These are phyloP conservation scores for Fraxinus anomala DNA, from an alignment of 257 asterid species.

Conservation along the genomic window DNA sequence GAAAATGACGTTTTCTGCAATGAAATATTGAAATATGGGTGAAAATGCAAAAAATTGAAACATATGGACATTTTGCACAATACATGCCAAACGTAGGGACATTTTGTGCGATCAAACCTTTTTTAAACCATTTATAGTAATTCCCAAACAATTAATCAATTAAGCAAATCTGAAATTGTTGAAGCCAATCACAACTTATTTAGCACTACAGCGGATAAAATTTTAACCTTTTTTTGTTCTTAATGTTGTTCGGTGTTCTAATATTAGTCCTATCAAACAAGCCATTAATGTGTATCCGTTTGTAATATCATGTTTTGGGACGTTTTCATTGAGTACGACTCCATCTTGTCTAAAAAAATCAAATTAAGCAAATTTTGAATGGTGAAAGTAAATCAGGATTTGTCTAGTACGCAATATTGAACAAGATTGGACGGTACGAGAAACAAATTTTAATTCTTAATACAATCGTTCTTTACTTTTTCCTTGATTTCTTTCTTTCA, in stretches of 20 bases:
- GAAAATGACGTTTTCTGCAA: too few species aligned
- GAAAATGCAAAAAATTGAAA: too few species aligned
- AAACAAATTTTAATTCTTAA: background rate
- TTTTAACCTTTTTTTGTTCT: too few species aligned
- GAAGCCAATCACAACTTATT: background rate
- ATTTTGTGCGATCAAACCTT: background rate
- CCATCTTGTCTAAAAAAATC: background rate
- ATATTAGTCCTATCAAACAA: too few species aligned
- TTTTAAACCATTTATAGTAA: constrained; percentile 21
- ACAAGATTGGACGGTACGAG: background rate
- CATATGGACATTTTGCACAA: too few species aligned
- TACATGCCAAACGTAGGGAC: too few species aligned
- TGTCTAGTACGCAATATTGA: background rate
- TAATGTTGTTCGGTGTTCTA: too few species aligned
- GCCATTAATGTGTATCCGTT: too few species aligned
- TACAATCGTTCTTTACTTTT: background rate
- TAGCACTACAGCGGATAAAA: too few species aligned
- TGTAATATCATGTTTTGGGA: too few species aligned
- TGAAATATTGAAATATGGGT: too few species aligned
- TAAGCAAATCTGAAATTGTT: constrained; percentile 3
- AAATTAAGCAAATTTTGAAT: background rate
- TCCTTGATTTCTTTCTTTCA: constrained; percentile 7
- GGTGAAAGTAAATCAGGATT: background rate
- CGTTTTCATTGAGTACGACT: too few species aligned
- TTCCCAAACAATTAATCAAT: constrained; percentile 9